Evolutionary conservation across 345 rosid species (phyloP), one percentile per base, ranked within the genome.

Genomic region (Bretschneidera sinensis): DNA sequence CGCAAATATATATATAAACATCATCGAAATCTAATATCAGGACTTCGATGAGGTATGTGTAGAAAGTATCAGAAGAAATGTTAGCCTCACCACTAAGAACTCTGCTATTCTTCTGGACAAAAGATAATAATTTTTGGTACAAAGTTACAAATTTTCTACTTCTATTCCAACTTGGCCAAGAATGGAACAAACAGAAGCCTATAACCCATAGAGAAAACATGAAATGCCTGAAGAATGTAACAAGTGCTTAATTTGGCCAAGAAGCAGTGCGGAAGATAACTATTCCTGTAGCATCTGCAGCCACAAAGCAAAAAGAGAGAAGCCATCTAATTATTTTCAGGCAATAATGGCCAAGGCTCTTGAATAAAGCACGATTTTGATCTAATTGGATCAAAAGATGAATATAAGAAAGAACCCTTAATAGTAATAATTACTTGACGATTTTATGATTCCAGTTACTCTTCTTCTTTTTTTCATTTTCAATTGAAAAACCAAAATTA

Each of bases 261-360:
- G 35, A n/a, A 25, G 25, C 58, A 34, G 48, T n/a, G 52, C 2
- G 8, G 10, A 17, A 24, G 21, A 54, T 9, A 34, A 59, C 28
- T 43, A 10, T 53, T 48, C 70, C 63, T 11, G 18, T 25, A 49
- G 52, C 58, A 61, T 55, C 81, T 78, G 77, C 79, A 68, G 45
- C 56, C 72, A 62, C 48, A 59, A 59, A 67, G 21, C 39, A 19
- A 20, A 54, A 31, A 0, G 45, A 25, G 2, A 21, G n/a, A 11
- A 39, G 45, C 10, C 16, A 39, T 14, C n/a, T n/a, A n/a, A 39
- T 39, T 39, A 39, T 14, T 39, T 14, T 31, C 35, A 4, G 9
- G 4, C 9, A 4, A 5, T 5, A 11, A 39, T 39, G 45, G 10
- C 10, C 1, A 39, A 39, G 45, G 10, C 15, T 39, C 16, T 39